These are phyloP conservation scores for Ustanciosporium gigantosporum DNA, from an alignment of 1,284 basidiomycete genomes.

Conservation along the genomic window DNA sequence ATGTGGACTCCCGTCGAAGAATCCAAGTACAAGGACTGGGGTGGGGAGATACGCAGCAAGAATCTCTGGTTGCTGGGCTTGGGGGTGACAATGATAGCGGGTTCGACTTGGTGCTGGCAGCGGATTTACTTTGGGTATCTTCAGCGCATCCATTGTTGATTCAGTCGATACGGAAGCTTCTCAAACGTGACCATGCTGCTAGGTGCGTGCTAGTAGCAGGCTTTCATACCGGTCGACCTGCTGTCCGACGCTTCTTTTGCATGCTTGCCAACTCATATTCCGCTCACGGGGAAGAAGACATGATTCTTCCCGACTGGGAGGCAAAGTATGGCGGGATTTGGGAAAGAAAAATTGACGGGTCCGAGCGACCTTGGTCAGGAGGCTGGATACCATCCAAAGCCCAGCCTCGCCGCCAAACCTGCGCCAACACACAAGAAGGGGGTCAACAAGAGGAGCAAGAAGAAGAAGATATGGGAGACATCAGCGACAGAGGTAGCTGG, in stretches of 20 bases:
- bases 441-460: not conserved
- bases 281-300: constrained; percentile 2
- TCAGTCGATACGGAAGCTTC: constrained; percentile 39
- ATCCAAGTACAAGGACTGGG: constrained; percentile 23
- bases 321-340: constrained; percentile 33
- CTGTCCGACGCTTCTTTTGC: constrained; percentile 45
- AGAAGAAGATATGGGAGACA: constrained; percentile 55
- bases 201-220: constrained; percentile 47
- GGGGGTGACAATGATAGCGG: constrained; percentile 39
- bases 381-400: constrained; percentile 9
- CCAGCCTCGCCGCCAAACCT: not conserved
- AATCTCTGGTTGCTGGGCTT: constrained; percentile 27
- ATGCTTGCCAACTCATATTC: constrained; percentile 6
- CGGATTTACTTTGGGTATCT: constrained; percentile 57
- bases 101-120: constrained; percentile 46
- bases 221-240: constrained; percentile 55
- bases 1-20: constrained; percentile 2
- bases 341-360: constrained; percentile 40
- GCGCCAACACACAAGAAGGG: not conserved
- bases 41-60: constrained; percentile 26
- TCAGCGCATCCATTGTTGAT: constrained; percentile 49
- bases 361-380: constrained; percentile 16
- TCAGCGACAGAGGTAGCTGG: constrained; percentile 49
- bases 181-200: constrained; percentile 21
- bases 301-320: constrained; percentile 41